Evolutionary conservation across 2,329 filamentous ascomycete species (phyloP).

Genomic region (Penicillium sclerotigenum): DNA sequence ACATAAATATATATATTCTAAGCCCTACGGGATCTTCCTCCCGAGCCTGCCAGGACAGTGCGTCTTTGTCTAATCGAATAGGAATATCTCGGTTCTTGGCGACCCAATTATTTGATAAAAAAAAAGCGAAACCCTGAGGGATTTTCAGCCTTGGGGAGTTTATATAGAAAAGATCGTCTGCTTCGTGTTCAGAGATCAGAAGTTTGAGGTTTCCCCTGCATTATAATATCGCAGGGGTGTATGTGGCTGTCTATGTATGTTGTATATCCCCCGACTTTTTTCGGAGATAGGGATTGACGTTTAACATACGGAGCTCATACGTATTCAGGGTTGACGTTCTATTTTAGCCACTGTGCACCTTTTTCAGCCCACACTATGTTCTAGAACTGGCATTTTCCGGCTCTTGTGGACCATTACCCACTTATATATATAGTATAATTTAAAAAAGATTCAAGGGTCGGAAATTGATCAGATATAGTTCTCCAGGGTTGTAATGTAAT

Average conservation of each 20-base stretch:
- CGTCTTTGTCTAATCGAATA: background rate
- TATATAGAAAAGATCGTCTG: background rate
- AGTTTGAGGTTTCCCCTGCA: background rate
- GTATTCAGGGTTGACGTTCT: background rate
- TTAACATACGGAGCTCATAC: background rate
- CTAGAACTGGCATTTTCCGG: background rate
- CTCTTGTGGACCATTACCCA: background rate
- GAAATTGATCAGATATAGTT: background rate
- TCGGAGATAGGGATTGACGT: background rate
- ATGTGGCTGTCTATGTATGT: background rate
- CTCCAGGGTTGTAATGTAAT: background rate
- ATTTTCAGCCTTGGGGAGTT: background rate
- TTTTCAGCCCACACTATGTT: background rate
- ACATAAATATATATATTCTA: too few species aligned
- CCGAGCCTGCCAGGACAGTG: background rate
- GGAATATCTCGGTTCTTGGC: background rate
- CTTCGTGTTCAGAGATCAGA: background rate
- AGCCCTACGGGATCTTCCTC: conserved; percentile 3
- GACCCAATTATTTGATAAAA: background rate
- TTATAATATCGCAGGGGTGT: background rate
- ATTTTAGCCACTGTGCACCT: background rate
- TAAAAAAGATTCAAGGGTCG: background rate
- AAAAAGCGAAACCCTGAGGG: background rate
- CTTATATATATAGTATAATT: too few species aligned
- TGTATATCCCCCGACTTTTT: background rate